Evolutionary conservation across 2,329 filamentous ascomycete genomes (phyloP).

Genomic region (Thelonectria blattea): DNA sequence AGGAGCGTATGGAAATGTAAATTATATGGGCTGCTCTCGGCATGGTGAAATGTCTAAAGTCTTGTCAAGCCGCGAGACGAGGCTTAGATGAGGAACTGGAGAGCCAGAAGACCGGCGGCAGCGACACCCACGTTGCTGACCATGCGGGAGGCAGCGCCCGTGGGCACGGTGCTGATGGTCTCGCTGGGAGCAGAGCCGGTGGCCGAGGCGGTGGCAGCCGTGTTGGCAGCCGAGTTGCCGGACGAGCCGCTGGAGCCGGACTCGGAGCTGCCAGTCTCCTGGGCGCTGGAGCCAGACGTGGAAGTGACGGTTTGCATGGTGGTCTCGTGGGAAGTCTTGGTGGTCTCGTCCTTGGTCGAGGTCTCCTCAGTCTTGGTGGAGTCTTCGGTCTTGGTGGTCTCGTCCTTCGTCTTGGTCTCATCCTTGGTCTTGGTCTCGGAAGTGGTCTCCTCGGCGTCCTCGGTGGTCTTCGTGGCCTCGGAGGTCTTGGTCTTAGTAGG

Average conservation of each 20-base stretch:
- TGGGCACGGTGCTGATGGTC: conserved; percentile 31
- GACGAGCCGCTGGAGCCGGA: conserved; percentile 21
- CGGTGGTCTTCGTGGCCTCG: no score
- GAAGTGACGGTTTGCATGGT: conserved; percentile 27
- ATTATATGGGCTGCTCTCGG: conserved; percentile 41
- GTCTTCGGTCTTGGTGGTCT: conserved; percentile 18
- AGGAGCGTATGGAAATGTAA: conserved; percentile 40
- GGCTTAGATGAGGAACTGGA: conserved; percentile 41
- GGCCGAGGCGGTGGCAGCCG: conserved; percentile 11
- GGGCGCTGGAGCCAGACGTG: conserved; percentile 11
- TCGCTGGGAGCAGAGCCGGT: conserved; percentile 18
- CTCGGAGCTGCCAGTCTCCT: no score
- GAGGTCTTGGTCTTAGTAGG: neutral
- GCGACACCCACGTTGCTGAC: conserved; percentile 38
- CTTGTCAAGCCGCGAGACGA: conserved; percentile 37
- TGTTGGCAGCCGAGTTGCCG: neutral
- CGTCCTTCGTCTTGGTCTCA: conserved; percentile 24
- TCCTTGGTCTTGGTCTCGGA: conserved; percentile 22
- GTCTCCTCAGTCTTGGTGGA: conserved; percentile 10
- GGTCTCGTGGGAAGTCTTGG: conserved; percentile 20
- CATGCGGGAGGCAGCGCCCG: conserved; percentile 37
- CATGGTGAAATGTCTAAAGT: conserved; percentile 30
- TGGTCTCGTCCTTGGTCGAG: conserved; percentile 20
- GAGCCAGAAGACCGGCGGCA: conserved; percentile 38
- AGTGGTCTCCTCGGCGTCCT: conserved; percentile 6